These are phyloP conservation scores for Soucietia sequanensis DNA, from an alignment of 805 yeast genomes.

Conservation along the genomic window DNA sequence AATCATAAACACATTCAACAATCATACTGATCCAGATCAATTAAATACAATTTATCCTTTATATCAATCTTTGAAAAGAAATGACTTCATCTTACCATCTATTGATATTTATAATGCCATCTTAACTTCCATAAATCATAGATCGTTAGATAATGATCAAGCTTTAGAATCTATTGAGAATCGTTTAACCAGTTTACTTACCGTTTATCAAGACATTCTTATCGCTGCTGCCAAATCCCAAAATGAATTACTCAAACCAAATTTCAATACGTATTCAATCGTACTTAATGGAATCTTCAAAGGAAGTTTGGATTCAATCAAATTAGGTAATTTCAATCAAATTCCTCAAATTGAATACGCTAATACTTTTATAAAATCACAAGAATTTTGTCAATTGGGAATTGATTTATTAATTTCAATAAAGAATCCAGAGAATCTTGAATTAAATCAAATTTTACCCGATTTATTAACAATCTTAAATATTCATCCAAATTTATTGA, in stretches of 20 bases:
- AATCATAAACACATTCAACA: slow-evolving; percentile 17
- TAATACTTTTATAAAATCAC: slow-evolving; percentile 43
- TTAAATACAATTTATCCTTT: slow-evolving; percentile 37
- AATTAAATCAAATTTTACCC: slow-evolving; percentile 31
- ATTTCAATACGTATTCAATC: slow-evolving; percentile 49
- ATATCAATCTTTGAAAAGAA: slow-evolving; percentile 40
- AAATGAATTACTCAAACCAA: slow-evolving; percentile 46
- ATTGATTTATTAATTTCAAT: slow-evolving; percentile 47
- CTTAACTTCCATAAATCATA: slow-evolving; percentile 49
- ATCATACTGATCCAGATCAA: slow-evolving; percentile 17
- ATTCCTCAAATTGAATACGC: slow-evolving; percentile 51
- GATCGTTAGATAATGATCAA: slow-evolving; percentile 45
- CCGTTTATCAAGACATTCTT: slow-evolving; percentile 67
- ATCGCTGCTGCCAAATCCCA: slow-evolving; percentile 4
- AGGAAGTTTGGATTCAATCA: slow-evolving; percentile 41
- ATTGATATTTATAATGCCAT: slow-evolving; percentile 53
- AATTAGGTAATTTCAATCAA: slow-evolving; percentile 42
- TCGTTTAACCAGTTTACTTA: slow-evolving; percentile 59
- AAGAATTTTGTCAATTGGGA: slow-evolving; percentile 44
- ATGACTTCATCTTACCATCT: slow-evolving; percentile 44
- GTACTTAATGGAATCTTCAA: slow-evolving; percentile 49
- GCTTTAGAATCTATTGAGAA: slow-evolving; percentile 47
- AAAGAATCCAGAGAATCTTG: slow-evolving; percentile 33
- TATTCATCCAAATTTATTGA: slow-evolving; percentile 26
- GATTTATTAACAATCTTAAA: slow-evolving; percentile 32